Conservation (phyloP, 352 stramenopile genomes). For the Stephanocyclus meneghinianus region DNA sequence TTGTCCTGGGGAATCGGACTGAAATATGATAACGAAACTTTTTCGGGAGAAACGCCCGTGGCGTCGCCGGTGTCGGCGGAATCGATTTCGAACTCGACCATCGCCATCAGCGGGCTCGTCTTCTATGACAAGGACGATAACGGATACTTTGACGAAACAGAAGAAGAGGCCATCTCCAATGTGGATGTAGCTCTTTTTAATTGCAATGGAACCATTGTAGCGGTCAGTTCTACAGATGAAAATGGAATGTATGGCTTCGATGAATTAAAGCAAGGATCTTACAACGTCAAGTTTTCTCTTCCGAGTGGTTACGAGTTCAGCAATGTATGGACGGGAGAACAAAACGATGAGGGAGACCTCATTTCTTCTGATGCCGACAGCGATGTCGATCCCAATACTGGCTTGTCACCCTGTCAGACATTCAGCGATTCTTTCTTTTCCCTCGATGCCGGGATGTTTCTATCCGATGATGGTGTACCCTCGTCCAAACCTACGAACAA, state of each 20-base stretch:
- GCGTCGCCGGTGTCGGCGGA: background rate
- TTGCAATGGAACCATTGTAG: conserved; percentile 32
- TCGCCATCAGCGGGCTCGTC: conserved; percentile 43
- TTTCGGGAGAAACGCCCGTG: background rate
- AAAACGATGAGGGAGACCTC: conserved; percentile 37
- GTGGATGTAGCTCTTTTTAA: conserved; percentile 43
- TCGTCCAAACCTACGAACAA: conserved; percentile 20
- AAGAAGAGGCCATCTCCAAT: conserved; percentile 28
- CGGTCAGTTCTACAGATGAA: conserved; percentile 26
- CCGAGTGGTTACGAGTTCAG: conserved; percentile 27
- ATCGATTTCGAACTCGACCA: background rate
- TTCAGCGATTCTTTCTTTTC: conserved; percentile 22
- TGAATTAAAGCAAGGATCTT: conserved; percentile 27
- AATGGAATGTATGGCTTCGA: conserved; percentile 59
- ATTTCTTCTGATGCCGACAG: conserved; percentile 30
- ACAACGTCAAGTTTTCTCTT: conserved; percentile 38
- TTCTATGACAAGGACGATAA: conserved; percentile 49
- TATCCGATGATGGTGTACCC: conserved; percentile 6
- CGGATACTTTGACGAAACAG: conserved; percentile 39
- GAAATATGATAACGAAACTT: conserved; percentile 4
- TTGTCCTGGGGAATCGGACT: conserved; percentile 40
- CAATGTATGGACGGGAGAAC: conserved; percentile 30
- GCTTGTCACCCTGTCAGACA: conserved; percentile 20
- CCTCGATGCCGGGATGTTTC: conserved; percentile 45
- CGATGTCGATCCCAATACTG: conserved; percentile 35